Evolutionary conservation across 768 basidiomycete species (phyloP).

Genomic region (Trametes gibbosa): DNA sequence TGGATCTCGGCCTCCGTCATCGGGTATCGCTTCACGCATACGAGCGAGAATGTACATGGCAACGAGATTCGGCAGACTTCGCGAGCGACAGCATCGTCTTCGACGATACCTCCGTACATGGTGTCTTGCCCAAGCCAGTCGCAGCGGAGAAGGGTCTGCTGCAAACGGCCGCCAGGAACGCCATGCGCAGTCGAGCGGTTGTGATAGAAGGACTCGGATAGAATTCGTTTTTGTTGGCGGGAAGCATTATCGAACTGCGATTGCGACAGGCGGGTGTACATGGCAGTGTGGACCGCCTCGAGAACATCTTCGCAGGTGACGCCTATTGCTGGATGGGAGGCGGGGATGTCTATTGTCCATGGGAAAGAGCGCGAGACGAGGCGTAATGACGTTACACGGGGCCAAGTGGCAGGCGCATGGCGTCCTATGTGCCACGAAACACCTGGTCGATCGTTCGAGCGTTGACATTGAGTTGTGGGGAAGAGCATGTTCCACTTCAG

Average conservation of each 20-base stretch:
- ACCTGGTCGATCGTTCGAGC: constrained; percentile 56
- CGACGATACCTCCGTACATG: constrained; percentile 60
- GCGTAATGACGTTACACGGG: constrained; percentile 50
- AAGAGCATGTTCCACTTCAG: constrained; percentile 79
- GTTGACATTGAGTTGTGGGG: constrained; percentile 54
- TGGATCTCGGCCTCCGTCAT: constrained; percentile 49
- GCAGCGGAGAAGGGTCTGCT: constrained; percentile 58
- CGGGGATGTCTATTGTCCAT: constrained; percentile 51
- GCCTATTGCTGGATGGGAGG: constrained; percentile 44
- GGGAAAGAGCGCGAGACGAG: constrained; percentile 55
- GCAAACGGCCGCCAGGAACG: constrained; percentile 69
- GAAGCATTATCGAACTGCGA: constrained; percentile 50
- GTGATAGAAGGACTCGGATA: constrained; percentile 54
- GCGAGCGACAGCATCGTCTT: constrained; percentile 43
- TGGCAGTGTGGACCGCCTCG: constrained; percentile 47
- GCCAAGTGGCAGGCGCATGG: constrained; percentile 61
- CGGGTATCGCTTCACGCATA: constrained; percentile 46
- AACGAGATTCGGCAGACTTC: constrained; percentile 42
- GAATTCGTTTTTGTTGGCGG: constrained; percentile 35
- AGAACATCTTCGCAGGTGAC: constrained; percentile 69
- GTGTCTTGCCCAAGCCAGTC: constrained; percentile 63
- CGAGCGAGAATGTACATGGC: constrained; percentile 60
- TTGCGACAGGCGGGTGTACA: constrained; percentile 50
- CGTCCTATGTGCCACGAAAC: constrained; percentile 70
- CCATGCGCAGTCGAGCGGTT: constrained; percentile 64